Conservation (phyloP, 257 asterid genomes). For the Voacanga thouarsii region DNA sequence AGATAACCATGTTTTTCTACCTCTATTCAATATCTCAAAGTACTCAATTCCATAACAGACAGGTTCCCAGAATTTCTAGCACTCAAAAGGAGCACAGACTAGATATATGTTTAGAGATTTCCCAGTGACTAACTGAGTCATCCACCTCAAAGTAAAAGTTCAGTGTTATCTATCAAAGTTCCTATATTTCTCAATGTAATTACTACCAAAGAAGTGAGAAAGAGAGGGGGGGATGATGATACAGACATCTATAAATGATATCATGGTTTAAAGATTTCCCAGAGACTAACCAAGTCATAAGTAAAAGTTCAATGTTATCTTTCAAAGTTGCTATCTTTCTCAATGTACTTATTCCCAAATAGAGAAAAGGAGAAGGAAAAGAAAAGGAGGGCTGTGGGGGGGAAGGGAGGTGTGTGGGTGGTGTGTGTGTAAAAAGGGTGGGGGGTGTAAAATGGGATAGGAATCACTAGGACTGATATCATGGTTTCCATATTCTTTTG, state of each 20-base stretch:
- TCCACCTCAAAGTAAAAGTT: background rate
- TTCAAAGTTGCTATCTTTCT: background rate
- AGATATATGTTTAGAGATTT: background rate
- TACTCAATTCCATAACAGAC: too few species aligned
- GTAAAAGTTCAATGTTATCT: background rate
- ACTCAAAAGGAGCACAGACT: background rate
- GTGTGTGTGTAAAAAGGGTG: too few species aligned
- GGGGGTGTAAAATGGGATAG: too few species aligned
- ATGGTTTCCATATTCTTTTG: background rate
- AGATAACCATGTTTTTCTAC: background rate
- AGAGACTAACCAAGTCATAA: background rate
- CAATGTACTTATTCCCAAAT: too few species aligned
- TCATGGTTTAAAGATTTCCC: background rate
- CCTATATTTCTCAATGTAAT: background rate
- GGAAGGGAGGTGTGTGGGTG: too few species aligned
- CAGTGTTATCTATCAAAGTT: background rate
- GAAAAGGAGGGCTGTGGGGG: too few species aligned
- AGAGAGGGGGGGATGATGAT: background rate
- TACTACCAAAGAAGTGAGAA: too few species aligned
- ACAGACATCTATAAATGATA: background rate
- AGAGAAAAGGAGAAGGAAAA: too few species aligned
- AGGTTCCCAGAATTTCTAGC: background rate
- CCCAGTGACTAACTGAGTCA: background rate
- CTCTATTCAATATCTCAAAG: too few species aligned
- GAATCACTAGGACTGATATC: too few species aligned